phyloP scores from a whole-genome alignment of 2,329 filamentous ascomycete genomes.

The Cadophora gregata region DNA sequence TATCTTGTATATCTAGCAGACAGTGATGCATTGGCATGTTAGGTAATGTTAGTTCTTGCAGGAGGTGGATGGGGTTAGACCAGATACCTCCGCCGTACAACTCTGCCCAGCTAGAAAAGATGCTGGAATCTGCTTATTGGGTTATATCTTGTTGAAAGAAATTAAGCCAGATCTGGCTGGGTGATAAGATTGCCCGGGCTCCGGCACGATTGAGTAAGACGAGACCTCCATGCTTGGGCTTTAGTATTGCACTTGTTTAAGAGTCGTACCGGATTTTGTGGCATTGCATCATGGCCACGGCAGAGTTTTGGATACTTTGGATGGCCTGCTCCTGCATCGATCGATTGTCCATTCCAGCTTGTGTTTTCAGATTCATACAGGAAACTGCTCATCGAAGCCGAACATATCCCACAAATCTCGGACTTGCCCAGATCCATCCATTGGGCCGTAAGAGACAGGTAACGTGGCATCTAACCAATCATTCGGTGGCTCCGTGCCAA shows the following conservation, averaged over 20 bases:
- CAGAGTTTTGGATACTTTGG: neutral
- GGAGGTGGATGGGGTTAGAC: neutral
- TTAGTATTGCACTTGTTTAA: too few species aligned
- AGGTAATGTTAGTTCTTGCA: constrained; percentile 3
- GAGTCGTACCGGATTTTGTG: too few species aligned
- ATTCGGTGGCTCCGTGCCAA: neutral
- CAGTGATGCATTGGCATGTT: neutral
- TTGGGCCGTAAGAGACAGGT: constrained; percentile 12
- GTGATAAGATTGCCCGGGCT: neutral
- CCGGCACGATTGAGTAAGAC: neutral
- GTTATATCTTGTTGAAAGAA: neutral
- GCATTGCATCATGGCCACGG: neutral
- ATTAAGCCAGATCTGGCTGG: neutral
- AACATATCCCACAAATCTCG: constrained; percentile 18
- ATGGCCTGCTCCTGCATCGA: neutral
- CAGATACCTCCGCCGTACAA: neutral
- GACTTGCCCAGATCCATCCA: constrained; percentile 14
- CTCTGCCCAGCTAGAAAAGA: neutral
- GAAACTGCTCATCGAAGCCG: constrained; percentile 6
- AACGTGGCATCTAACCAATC: constrained; percentile 15
- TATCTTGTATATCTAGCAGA: neutral
- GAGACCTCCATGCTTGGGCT: neutral
- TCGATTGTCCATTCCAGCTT: neutral
- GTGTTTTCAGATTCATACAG: neutral
- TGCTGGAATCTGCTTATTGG: neutral